Percentiles rank a stretch among this genome's conserved stretches.
Evolutionary conservation across 2,329 filamentous ascomycete genomes (phyloP).

Genomic region (Microcyclospora tardicrescens): DNA sequence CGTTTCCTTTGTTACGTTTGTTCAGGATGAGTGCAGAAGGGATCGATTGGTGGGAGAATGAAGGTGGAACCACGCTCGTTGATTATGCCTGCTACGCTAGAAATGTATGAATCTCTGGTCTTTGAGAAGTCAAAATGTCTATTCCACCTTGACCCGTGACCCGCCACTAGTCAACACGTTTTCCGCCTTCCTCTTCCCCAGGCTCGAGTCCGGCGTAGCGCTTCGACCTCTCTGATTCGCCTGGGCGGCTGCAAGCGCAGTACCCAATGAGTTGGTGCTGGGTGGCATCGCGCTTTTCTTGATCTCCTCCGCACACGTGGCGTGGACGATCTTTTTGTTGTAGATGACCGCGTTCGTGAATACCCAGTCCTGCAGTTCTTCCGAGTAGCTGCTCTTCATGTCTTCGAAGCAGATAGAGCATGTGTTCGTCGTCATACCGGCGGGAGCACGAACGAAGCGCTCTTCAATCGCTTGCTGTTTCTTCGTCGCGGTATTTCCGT

Average conservation of each 20-base stretch:
- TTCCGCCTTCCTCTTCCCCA: conserved; percentile 25
- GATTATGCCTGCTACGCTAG: no score
- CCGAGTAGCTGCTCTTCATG: conserved; percentile 84
- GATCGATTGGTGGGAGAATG: no score
- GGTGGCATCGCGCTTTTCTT: conserved; percentile 38
- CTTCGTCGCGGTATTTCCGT: conserved; percentile 27
- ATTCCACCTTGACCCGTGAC: no score
- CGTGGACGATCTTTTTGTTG: conserved; percentile 72
- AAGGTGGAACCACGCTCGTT: no score
- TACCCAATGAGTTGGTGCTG: conserved; percentile 11
- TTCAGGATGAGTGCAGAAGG: no score
- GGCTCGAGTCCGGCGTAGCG: conserved; percentile 21
- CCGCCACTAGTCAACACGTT: no score
- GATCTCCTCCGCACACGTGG: conserved; percentile 75
- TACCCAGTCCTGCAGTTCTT: conserved; percentile 90
- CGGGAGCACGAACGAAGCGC: conserved; percentile 72
- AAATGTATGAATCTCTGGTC: no score
- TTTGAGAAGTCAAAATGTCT: no score
- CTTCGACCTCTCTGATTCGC: conserved; percentile 18
- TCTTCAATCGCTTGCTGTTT: conserved; percentile 45
- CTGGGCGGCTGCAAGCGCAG: conserved; percentile 11
- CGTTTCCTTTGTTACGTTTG: no score
- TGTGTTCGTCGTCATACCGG: conserved; percentile 58
- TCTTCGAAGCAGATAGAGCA: conserved; percentile 94
- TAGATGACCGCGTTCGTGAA: conserved; percentile 81